phyloP scores from a whole-genome alignment of 1,139 yeast genomes.

The Candida sojae region DNA sequence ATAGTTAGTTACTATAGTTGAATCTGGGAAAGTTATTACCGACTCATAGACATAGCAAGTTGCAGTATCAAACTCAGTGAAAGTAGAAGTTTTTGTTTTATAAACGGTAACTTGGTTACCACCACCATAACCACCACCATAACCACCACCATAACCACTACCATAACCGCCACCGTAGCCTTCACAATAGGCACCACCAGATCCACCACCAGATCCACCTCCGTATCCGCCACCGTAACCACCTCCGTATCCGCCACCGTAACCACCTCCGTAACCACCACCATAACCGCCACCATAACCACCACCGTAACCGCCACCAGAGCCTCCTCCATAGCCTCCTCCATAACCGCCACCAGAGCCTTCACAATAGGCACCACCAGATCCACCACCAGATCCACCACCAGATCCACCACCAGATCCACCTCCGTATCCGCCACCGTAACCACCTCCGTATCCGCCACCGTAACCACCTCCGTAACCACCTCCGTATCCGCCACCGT shows the following conservation, averaged over 20 bases:
- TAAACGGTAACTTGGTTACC: background rate
- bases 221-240: background rate
- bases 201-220: background rate
- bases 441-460: background rate
- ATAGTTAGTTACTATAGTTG: background rate
- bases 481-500: conserved; percentile 12
- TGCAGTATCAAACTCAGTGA: background rate
- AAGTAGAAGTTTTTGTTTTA: background rate
- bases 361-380: background rate
- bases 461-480: conserved; percentile 59
- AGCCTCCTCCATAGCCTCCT: background rate
- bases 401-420: background rate
- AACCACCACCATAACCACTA: background rate
- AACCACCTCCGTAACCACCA: background rate
- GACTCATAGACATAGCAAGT: conserved; percentile 5
- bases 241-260: background rate
- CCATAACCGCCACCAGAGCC: background rate
- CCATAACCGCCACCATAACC: background rate
- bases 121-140: background rate
- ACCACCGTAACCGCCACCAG: background rate
- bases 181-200: background rate
- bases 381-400: background rate
- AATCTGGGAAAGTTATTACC: conserved; percentile 1
- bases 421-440: background rate
- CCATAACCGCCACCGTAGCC: background rate